phyloP scores from a whole-genome alignment of 192 early-diverging fungal species.

The Lunasporangiospora selenospora region DNA sequence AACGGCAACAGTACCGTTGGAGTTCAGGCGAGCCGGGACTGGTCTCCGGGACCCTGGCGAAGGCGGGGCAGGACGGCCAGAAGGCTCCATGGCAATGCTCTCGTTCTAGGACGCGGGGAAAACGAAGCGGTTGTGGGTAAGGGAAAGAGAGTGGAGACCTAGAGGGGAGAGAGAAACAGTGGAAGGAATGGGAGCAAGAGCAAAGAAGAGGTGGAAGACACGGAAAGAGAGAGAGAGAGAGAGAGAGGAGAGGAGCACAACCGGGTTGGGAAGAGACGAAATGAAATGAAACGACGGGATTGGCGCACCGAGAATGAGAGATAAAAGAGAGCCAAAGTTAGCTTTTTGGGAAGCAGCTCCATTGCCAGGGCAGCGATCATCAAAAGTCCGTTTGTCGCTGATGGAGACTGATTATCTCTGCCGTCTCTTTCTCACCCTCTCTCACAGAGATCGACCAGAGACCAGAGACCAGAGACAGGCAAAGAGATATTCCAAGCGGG shows the following conservation, averaged over 20 bases:
- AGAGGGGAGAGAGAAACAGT: neutral
- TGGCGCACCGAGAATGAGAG: neutral
- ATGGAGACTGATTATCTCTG: neutral
- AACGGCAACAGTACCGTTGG: neutral
- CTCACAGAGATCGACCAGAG: too few relatives aligned
- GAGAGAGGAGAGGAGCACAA: neutral
- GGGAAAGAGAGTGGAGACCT: neutral
- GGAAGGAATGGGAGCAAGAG: neutral
- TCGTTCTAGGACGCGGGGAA: neutral
- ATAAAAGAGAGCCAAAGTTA: too few relatives aligned
- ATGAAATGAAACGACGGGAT: neutral
- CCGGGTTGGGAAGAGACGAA: neutral
- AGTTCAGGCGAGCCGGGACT: neutral
- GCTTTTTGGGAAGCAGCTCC: too few relatives aligned
- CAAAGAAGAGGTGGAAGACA: neutral
- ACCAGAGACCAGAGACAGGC: too few relatives aligned
- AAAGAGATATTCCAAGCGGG: too few relatives aligned
- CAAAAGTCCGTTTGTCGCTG: neutral
- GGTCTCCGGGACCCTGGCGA: neutral
- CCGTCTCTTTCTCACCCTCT: too few relatives aligned
- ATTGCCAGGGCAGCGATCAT: too few relatives aligned
- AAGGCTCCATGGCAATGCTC: constrained; percentile 10
- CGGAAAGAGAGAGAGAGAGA: neutral
- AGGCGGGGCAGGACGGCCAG: neutral
- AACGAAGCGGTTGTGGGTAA: neutral